Evolutionary conservation across 164 flowering plant genomes (phyloP).

Genomic region (Tetracentron sinense): DNA sequence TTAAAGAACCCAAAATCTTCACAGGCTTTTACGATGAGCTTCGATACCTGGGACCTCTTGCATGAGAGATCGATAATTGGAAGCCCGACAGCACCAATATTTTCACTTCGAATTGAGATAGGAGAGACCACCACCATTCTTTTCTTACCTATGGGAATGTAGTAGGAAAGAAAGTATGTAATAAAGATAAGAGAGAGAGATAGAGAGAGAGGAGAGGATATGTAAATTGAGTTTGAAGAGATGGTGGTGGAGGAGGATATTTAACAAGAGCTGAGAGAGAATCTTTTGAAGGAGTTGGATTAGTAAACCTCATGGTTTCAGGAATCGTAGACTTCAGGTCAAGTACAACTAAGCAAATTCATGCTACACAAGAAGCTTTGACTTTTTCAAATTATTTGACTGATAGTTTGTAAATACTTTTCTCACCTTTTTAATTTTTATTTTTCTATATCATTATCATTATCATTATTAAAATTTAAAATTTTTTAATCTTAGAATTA

Average conservation of each 20-base stretch:
- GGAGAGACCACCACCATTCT: conserved; percentile 24
- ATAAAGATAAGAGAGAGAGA: too few species aligned
- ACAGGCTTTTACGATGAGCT: conserved; percentile 19
- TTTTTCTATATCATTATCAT: too few species aligned
- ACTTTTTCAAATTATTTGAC: too few species aligned
- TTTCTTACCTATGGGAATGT: not conserved
- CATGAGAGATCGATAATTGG: conserved; percentile 17
- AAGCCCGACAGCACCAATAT: not conserved
- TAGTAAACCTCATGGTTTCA: conserved; percentile 7
- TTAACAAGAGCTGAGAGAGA: not conserved
- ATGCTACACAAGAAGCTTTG: conserved; percentile 11
- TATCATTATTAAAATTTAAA: too few species aligned
- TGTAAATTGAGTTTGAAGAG: not conserved
- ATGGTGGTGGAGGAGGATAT: not conserved
- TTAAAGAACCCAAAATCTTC: conserved; percentile 24
- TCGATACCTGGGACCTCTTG: conserved; percentile 12
- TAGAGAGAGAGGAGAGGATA: not conserved
- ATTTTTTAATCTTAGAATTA: too few species aligned
- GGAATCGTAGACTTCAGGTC: conserved; percentile 11
- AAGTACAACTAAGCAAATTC: conserved; percentile 14
- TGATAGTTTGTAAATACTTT: too few species aligned
- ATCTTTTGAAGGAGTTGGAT: not conserved
- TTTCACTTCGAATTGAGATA: not conserved
- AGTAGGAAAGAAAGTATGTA: too few species aligned
- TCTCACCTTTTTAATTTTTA: too few species aligned